phyloP scores from a whole-genome alignment of 345 rosid species.

The Firmiana major region DNA sequence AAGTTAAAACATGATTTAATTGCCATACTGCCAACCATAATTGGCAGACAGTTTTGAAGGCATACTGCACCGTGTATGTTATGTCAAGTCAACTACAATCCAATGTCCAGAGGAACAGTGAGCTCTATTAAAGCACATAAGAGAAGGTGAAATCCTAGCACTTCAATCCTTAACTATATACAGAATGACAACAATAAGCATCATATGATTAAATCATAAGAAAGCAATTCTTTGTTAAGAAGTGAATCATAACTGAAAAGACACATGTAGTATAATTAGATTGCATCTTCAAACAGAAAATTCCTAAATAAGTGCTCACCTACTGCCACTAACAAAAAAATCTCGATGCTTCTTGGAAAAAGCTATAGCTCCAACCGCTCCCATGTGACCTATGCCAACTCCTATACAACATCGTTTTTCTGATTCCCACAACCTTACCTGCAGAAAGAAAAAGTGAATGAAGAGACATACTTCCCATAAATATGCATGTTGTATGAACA shows the following conservation, averaged over 20 bases:
- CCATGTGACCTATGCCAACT: slow-evolving; percentile 85
- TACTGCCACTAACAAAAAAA: slow-evolving; percentile 90
- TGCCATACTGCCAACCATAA: neutral
- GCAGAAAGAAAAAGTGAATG: slow-evolving; percentile 12
- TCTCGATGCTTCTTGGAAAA: slow-evolving; percentile 63
- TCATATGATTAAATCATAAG: neutral
- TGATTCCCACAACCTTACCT: slow-evolving; percentile 92
- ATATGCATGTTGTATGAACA: neutral
- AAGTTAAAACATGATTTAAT: neutral
- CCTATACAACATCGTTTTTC: slow-evolving; percentile 69
- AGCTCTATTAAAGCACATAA: neutral
- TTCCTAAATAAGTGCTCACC: slow-evolving; percentile 43
- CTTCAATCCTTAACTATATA: neutral
- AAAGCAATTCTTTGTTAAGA: too few species aligned
- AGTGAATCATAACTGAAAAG: neutral
- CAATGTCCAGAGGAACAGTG: neutral
- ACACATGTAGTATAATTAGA: neutral
- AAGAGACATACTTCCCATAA: neutral
- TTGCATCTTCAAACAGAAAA: slow-evolving; percentile 1
- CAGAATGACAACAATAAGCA: neutral
- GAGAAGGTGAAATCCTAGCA: neutral
- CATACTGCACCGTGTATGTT: neutral
- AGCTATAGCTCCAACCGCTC: slow-evolving; percentile 86
- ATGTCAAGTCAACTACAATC: neutral
- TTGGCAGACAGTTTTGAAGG: neutral